Percentiles rank a stretch among this genome's conserved stretches.
These are phyloP conservation scores for Orobanche coerulescens DNA, from an alignment of 257 asterid genomes.

Conservation along the genomic window DNA sequence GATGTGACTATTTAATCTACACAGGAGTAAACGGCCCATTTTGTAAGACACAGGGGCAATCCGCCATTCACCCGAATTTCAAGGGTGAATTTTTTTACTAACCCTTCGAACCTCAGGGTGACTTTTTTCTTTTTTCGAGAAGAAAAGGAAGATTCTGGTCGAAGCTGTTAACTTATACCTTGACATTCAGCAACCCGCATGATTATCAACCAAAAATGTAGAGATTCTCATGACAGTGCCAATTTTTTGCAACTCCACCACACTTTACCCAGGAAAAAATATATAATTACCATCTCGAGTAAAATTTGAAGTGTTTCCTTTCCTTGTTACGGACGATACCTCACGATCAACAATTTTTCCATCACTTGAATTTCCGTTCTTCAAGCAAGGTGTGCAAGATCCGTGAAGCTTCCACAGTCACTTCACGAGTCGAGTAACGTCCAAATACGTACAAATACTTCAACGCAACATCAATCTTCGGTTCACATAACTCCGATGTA, in stretches of 20 bases:
- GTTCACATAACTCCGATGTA: conserved; percentile 33
- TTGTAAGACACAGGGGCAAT: too few relatives aligned
- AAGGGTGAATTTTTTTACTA: too few relatives aligned
- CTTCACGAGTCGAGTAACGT: conserved; percentile 35
- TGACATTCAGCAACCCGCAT: neutral
- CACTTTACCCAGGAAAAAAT: neutral
- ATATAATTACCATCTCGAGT: neutral
- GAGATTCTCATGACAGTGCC: neutral
- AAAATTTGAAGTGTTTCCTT: neutral
- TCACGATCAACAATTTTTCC: conserved; percentile 9
- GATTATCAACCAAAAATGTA: neutral
- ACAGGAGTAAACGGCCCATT: too few relatives aligned
- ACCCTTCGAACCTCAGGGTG: too few relatives aligned
- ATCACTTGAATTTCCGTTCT: conserved; percentile 24
- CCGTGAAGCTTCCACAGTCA: conserved; percentile 39
- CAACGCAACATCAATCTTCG: conserved; percentile 41
- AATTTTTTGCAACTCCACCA: neutral
- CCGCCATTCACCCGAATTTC: too few relatives aligned
- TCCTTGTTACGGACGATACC: too few relatives aligned
- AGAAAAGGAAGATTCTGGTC: too few relatives aligned
- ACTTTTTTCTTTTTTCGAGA: too few relatives aligned
- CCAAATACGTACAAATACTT: conserved; percentile 50
- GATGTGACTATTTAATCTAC: too few relatives aligned
- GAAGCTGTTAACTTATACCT: too few relatives aligned
- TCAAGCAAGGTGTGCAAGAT: conserved; percentile 51